phyloP scores from a whole-genome alignment of 1,284 basidiomycete genomes.

The Porodaedalea pini region DNA sequence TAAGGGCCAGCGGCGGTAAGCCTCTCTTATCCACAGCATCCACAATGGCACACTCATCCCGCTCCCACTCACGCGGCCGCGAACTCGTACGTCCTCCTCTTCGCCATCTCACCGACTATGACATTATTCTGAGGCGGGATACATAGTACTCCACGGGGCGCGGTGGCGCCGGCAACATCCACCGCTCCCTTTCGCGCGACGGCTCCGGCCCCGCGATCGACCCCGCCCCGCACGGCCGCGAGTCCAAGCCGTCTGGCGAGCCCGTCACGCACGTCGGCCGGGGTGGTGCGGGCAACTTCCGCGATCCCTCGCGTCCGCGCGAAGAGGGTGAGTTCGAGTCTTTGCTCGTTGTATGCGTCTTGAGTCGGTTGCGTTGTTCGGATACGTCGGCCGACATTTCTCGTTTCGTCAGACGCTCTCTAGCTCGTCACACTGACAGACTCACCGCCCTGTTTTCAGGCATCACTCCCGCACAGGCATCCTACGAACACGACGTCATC shows the following conservation, averaged over 20 bases:
- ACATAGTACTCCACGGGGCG: conserved; percentile 56
- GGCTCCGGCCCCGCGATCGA: conserved; percentile 34
- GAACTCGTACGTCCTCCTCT: conserved; percentile 26
- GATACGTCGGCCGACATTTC: not conserved
- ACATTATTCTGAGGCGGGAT: not conserved
- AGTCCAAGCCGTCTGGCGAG: conserved; percentile 36
- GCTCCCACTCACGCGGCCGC: conserved; percentile 33
- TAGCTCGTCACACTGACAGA: too few relatives aligned
- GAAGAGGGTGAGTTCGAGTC: conserved; percentile 28
- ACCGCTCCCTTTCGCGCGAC: conserved; percentile 36
- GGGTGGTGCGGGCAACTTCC: conserved; percentile 76
- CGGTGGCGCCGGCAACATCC: conserved; percentile 67
- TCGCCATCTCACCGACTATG: conserved; percentile 1
- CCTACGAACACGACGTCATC: conserved; percentile 9
- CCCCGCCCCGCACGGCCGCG: conserved; percentile 51
- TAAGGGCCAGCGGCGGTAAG: not conserved
- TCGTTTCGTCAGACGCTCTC: not conserved
- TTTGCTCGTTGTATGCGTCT: conserved; percentile 8
- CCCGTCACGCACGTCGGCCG: conserved; percentile 61
- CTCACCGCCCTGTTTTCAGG: not conserved
- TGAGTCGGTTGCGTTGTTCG: not conserved
- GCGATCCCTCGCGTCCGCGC: conserved; percentile 58
- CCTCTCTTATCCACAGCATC: not conserved
- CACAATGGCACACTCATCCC: conserved; percentile 16
- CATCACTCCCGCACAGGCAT: not conserved